These are phyloP conservation scores for Colletotrichum tofieldiae DNA, from an alignment of 2,329 filamentous ascomycete genomes.

Conservation along the genomic window DNA sequence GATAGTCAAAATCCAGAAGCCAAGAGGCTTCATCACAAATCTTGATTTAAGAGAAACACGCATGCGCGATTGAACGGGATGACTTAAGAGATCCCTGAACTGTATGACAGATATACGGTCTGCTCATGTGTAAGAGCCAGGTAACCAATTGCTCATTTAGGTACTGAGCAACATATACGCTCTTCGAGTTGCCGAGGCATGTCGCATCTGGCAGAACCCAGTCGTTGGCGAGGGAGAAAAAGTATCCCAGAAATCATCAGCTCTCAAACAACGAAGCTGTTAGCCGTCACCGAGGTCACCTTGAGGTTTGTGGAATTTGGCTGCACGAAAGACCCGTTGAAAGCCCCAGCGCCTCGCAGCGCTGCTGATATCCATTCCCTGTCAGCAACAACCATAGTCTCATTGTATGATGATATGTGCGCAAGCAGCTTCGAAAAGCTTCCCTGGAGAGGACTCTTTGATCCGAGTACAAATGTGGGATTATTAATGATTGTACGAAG, in stretches of 20 bases:
- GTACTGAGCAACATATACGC: conserved; percentile 21
- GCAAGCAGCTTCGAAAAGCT: conserved; percentile 32
- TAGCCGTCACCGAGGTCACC: conserved; percentile 26
- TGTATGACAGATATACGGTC: conserved; percentile 38
- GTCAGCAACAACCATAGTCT: conserved; percentile 22
- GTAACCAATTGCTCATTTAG: conserved; percentile 27
- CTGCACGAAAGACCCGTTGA: conserved; percentile 19
- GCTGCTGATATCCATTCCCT: conserved; percentile 18
- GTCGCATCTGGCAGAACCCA: conserved; percentile 30
- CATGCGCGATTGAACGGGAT: conserved; percentile 23
- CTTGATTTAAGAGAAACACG: conserved; percentile 39
- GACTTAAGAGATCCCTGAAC: neutral
- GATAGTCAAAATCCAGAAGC: conserved; percentile 50
- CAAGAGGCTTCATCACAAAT: conserved; percentile 21
- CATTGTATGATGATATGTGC: conserved; percentile 23
- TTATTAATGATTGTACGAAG: conserved; percentile 31
- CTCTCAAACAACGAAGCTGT: conserved; percentile 12
- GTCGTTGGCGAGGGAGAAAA: conserved; percentile 16
- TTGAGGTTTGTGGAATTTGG: conserved; percentile 35
- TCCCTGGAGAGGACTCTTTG: conserved; percentile 23
- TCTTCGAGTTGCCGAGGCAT: conserved; percentile 23
- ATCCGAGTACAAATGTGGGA: conserved; percentile 9
- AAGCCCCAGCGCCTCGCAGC: conserved; percentile 31
- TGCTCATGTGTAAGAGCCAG: conserved; percentile 38
- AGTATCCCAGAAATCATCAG: conserved; percentile 4